A percentile compares a stretch with the other conserved stretches of the same genome.
Conservation (phyloP, 345 rosid genomes). For the Gossypium turneri region DNA sequence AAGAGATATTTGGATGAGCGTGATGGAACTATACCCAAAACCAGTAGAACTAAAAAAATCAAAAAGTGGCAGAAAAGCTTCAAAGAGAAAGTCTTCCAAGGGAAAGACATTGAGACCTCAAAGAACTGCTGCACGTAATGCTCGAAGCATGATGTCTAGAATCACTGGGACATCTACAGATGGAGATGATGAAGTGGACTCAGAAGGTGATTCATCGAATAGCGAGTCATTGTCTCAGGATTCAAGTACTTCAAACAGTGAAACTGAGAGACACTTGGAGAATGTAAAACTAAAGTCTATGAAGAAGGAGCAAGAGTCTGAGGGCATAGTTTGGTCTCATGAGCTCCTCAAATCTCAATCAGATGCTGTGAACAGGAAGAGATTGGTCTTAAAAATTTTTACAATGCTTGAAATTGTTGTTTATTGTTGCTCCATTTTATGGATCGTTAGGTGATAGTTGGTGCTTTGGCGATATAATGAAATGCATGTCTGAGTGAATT, state of each 20-base stretch:
- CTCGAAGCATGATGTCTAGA: constrained; percentile 75
- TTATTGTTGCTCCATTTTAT: too few relatives aligned
- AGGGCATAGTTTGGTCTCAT: constrained; percentile 29
- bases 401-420: too few relatives aligned
- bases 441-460: too few relatives aligned
- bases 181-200: constrained; percentile 54
- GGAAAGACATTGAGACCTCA: constrained; percentile 75
- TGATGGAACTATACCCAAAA: constrained; percentile 50
- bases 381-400: constrained; percentile 73
- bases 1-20: constrained; percentile 68
- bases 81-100: constrained; percentile 54
- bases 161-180: constrained; percentile 75
- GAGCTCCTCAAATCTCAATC: constrained; percentile 43
- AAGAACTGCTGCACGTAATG: constrained; percentile 91
- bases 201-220: constrained; percentile 54
- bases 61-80: constrained; percentile 48
- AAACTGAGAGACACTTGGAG: constrained; percentile 38
- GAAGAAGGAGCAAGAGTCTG: constrained; percentile 29
- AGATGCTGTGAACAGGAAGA: constrained; percentile 55
- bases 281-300: constrained; percentile 31
- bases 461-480: too few relatives aligned
- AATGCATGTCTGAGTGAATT: too few relatives aligned
- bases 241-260: constrained; percentile 31
- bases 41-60: constrained; percentile 43
- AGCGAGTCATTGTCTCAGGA: constrained; percentile 37